These are phyloP conservation scores for Thelonectria discophora DNA, from an alignment of 2,329 filamentous ascomycete genomes.

Conservation along the genomic window DNA sequence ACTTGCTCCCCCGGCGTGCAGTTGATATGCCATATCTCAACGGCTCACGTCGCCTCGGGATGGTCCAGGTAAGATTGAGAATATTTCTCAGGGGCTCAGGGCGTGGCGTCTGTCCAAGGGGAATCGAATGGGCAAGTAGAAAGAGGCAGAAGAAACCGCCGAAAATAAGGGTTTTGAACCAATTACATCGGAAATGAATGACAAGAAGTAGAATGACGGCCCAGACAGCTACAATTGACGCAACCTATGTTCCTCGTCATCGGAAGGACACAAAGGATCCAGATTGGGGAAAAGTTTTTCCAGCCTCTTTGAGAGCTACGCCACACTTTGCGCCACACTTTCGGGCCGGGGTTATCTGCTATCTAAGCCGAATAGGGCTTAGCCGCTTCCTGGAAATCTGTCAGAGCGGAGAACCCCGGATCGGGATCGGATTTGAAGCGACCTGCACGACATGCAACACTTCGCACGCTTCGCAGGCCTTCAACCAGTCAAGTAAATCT, in stretches of 20 bases:
- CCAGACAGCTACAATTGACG: neutral
- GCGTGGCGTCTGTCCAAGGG: neutral
- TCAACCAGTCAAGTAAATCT: too few relatives aligned
- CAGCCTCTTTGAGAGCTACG: neutral
- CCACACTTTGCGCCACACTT: slow-evolving; percentile 4
- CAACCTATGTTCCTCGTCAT: neutral
- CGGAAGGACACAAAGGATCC: neutral
- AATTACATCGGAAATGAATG: slow-evolving; percentile 5
- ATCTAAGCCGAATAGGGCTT: neutral
- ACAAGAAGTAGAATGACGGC: neutral
- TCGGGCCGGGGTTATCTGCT: neutral
- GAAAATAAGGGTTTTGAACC: neutral
- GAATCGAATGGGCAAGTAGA: neutral
- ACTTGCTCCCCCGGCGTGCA: slow-evolving; percentile 34
- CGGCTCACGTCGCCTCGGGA: neutral
- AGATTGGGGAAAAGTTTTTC: slow-evolving; percentile 8
- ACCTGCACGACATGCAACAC: too few relatives aligned
- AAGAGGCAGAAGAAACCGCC: neutral
- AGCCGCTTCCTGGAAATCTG: neutral
- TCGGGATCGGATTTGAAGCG: neutral
- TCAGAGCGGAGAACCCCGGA: neutral
- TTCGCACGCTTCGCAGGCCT: too few relatives aligned
- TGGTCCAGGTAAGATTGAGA: neutral
- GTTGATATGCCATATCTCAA: slow-evolving; percentile 33
- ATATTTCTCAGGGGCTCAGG: neutral